phyloP scores from a whole-genome alignment of 1,284 basidiomycete genomes.

The Cryptococcus amylolentus region DNA sequence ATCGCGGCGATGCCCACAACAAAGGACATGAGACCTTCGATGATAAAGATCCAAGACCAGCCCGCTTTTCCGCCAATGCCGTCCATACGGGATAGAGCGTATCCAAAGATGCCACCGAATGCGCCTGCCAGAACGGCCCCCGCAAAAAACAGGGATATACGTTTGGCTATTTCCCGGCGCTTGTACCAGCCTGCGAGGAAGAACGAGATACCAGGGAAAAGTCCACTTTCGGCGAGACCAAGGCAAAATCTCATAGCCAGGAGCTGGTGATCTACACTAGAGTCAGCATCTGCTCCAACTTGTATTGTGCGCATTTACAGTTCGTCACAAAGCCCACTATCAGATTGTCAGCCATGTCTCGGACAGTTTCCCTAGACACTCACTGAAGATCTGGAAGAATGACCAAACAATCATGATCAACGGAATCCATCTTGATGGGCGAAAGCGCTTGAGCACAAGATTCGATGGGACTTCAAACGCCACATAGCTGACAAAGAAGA shows the following conservation, averaged over 20 bases:
- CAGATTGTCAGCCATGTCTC: neutral
- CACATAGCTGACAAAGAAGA: constrained; percentile 50
- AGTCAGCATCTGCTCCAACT: too few species aligned
- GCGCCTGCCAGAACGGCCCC: constrained; percentile 51
- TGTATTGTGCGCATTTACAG: constrained; percentile 18
- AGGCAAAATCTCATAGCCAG: constrained; percentile 49
- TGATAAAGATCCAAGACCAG: constrained; percentile 53
- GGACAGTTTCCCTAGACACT: constrained; percentile 7
- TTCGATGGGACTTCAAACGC: constrained; percentile 51
- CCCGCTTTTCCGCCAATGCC: constrained; percentile 50
- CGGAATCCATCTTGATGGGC: constrained; percentile 48
- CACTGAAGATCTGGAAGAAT: constrained; percentile 45
- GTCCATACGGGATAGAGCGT: constrained; percentile 37
- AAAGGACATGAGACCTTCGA: constrained; percentile 51
- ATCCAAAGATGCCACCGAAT: constrained; percentile 49
- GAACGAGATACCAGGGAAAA: constrained; percentile 50
- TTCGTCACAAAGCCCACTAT: constrained; percentile 50
- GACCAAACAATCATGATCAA: constrained; percentile 42
- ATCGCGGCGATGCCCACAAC: constrained; percentile 42
- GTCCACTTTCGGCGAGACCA: constrained; percentile 46
- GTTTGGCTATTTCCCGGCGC: constrained; percentile 44
- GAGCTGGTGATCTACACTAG: constrained; percentile 25
- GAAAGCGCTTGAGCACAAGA: constrained; percentile 50
- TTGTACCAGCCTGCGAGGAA: constrained; percentile 52
- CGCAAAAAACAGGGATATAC: constrained; percentile 52